Base-by-base conservation (phyloP, 2,329 filamentous ascomycete genomes). In the Ilyonectria mors-panacis region DNA sequence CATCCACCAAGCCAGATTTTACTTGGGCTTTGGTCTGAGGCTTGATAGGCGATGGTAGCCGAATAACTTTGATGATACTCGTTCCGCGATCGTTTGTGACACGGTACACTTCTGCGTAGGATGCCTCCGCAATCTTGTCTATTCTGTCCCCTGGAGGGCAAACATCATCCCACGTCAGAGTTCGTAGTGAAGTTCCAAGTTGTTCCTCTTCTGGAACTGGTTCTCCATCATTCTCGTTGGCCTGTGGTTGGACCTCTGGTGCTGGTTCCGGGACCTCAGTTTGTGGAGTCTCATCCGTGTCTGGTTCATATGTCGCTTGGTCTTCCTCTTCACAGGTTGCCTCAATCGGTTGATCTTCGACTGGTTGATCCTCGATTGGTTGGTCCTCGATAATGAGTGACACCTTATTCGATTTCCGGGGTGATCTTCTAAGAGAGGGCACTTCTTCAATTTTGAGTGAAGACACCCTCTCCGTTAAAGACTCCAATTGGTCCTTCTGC, bases 101-200 rank as follows among this genome's bases (percentile, higher is more conserved):
- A 10, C 88, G 87, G 72, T 91, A 92, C 10, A 92, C 88, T 75
- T 92, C 89, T 6, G 89, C 89, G 71, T 88, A 92, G 2, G 89
- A 91, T 6, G 89, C 89, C 75, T 92, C 89, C 10, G 89, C 89
- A 57, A 92, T 91, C 78, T 92, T 92, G 48, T 84, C 83, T 55
- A 91, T 88, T 39, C 78, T 78, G 72, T 87, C 85, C 17, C 82
- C 84, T 0, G 82, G 79, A 0, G 86, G 85, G 55, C 88, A 88
- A 33, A 91, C 82, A 59, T 91, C 88, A 33, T 83, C 78, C 89
- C 89, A 92, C 1, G 83, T 82, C 45, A 90, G 78, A 6, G 84
- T 73, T 4, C 84, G 82, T 17, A 88, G 77, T 8, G 73, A 68
- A 6, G 69, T 59, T 47, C 78, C 75, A 23, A 44, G 53, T 6